Base-by-base conservation (phyloP, 2,329 filamentous ascomycete genomes). In the Verticillium longisporum region DNA sequence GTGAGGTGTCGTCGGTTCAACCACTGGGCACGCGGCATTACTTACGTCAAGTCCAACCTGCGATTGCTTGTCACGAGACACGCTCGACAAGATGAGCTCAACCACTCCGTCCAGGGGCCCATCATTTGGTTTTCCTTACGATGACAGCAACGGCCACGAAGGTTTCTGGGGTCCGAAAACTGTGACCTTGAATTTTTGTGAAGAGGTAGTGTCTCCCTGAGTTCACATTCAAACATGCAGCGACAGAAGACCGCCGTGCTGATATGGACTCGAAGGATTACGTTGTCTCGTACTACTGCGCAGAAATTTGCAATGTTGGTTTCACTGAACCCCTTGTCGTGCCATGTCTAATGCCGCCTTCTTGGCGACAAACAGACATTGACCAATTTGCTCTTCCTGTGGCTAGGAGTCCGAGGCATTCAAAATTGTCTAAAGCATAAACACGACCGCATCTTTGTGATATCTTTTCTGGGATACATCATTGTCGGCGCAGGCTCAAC, bases 361-460 rank as follows among this genome's bases (percentile, higher is more conserved):
- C 34, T 36, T 36, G 7, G 34, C 34, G 7, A 10, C 11, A 21
- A 18, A 21, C 76, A 90, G 75, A 90, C 91, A 3, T 69, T 93
- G 36, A 97, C 92, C 37, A 97, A 97, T 72, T 72, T 90, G 3
- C 77, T 95, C 31, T 97, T 97, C 74, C 80, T 96, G 67, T 90
- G 83, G 73, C 83, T 96, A 21, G 91, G 91, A 7, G 75, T 85
- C 66, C 89, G 88, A 70, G 93, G 93, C 31, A 85, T 95, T 64
- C 77, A 80, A 60, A 92, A 87, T 72, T 96, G 91, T 72, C 70
- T 88, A 45, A 82, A 80, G 65, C 81, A 96, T 74, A 80, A 82
- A 15, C 91, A 97, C 74, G 89, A 92, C 60, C 77, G 74, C 14
- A 88, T 96, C 62, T 96, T 96, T 74, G 71, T 89, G 57, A 77